Base-by-base conservation (phyloP, 192 early-diverging fungal species). In the Thamnidium elegans region DNA sequence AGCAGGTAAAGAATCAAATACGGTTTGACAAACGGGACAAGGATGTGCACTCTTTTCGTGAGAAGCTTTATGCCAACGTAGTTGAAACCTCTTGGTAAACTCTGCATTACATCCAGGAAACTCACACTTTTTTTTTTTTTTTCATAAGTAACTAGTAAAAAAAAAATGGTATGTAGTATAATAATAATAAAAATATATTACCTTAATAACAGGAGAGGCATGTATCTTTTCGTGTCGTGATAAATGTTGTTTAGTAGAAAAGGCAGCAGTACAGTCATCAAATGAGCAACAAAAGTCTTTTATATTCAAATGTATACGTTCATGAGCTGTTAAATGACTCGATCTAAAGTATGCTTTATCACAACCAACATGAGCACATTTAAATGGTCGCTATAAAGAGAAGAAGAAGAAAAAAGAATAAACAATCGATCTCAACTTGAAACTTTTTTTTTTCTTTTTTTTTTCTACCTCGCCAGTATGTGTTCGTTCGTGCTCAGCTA, bases 41-140 rank as follows among this genome's bases (percentile, higher is more conserved):
- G 17, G 10, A 7, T 59, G 39, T 43, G 32, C 19, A 23, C 36
- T 17, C 4, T 17, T 43, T 5, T 10, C 32, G 19, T 59, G 58
- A 21, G 20, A 7, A 43, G 58, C 58, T 14, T 14, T 59, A n/a
- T 59, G 58, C 58, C 58, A 59, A 17, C 58, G 58, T 39, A 59
- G 44, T 26, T 59, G 58, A 45, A 39, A 45, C 7, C 58, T 39
- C 21, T 59, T 59, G 9, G 17, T 3, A 26, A 59, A 59, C 14
- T 59, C 58, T 23, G 17, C 42, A 44, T 43, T 43, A 45, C 58
- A 59, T 6, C 43, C 58, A 13, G 58, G 58, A n/a, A 43, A 45
- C 13, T 59, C 56, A 30, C 56, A 58, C 56, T 58, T 4, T 54
- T 54, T 54, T 32, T 26, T 26, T 26, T 36, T 14, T 10, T 36